Percentiles rank a stretch among this genome's conserved stretches.
phyloP scores from a whole-genome alignment of 2,329 filamentous ascomycete genomes.

The Venturiaceae sp. region DNA sequence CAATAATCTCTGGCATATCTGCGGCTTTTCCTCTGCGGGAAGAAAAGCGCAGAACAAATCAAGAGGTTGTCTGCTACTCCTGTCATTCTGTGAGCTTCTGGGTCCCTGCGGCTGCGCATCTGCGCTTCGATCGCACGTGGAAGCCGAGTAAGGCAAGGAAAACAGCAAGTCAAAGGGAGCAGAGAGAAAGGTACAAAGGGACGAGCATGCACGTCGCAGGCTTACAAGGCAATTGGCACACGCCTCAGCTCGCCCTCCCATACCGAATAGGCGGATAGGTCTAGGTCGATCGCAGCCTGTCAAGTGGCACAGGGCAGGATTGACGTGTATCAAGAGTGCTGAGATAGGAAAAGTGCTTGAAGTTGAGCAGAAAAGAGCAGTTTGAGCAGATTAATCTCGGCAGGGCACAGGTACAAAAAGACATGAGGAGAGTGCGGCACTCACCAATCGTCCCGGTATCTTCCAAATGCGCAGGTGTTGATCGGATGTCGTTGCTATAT shows the following conservation, averaged over 20 bases:
- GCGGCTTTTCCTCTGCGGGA: constrained; percentile 3
- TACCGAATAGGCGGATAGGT: neutral
- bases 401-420: neutral
- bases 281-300: neutral
- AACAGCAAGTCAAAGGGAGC: neutral
- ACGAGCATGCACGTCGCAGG: neutral
- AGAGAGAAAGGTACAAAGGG: neutral
- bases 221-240: neutral
- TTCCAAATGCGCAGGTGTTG: neutral
- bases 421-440: neutral
- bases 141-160: neutral
- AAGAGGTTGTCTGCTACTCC: neutral
- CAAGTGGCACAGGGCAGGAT: neutral
- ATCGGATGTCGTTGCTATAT: no score
- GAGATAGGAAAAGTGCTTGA: constrained; percentile 8
- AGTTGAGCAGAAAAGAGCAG: constrained; percentile 5
- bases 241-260: neutral
- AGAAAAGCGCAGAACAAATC: neutral
- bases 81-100: constrained; percentile 6
- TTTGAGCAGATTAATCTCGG: neutral
- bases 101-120: neutral
- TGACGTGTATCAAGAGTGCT: neutral
- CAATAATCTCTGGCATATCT: constrained; percentile 50
- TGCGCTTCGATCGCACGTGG: neutral
- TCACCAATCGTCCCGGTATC: neutral